A percentile compares a stretch with the other conserved stretches of the same genome.
These are phyloP conservation scores for Pueraria montana DNA, from an alignment of 306 rosid genomes.

Conservation along the genomic window DNA sequence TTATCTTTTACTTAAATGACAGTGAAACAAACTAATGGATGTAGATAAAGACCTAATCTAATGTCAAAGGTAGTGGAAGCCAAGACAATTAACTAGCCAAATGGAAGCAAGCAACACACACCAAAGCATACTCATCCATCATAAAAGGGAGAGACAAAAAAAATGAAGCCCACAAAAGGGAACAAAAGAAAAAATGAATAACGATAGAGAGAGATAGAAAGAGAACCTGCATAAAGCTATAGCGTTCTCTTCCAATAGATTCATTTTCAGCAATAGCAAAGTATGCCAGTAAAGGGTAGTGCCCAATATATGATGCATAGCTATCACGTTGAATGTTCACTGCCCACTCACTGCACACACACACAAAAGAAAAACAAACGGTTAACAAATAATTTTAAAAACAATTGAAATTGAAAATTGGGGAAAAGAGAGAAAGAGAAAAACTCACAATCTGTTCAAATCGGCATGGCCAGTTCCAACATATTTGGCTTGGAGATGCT, in stretches of 20 bases:
- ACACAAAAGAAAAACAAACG: not conserved
- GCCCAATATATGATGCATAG: conserved; percentile 94
- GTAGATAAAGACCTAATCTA: not conserved
- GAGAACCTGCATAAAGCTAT: conserved; percentile 88
- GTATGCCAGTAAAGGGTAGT: conserved; percentile 79
- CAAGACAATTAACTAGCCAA: conserved; percentile 7
- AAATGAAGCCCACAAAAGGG: no score
- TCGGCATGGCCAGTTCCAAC: conserved; percentile 99
- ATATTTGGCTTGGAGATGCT: conserved; percentile 95
- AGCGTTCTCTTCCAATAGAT: conserved; percentile 92
- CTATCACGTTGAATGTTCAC: conserved; percentile 98
- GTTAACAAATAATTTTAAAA: not conserved
- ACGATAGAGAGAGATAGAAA: not conserved
- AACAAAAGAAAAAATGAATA: no score
- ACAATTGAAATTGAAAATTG: not conserved
- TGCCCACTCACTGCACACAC: conserved; percentile 83
- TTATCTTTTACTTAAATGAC: not conserved
- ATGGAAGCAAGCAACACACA: not conserved
- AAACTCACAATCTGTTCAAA: conserved; percentile 82
- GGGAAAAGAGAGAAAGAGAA: not conserved
- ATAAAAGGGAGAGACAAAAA: not conserved
- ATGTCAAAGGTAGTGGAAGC: not conserved
- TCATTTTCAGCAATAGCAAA: conserved; percentile 94
- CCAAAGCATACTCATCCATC: not conserved
- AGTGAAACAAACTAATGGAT: not conserved